These are phyloP conservation scores for Cyberlindnera japonica DNA, from an alignment of 805 yeast species.

Conservation along the genomic window DNA sequence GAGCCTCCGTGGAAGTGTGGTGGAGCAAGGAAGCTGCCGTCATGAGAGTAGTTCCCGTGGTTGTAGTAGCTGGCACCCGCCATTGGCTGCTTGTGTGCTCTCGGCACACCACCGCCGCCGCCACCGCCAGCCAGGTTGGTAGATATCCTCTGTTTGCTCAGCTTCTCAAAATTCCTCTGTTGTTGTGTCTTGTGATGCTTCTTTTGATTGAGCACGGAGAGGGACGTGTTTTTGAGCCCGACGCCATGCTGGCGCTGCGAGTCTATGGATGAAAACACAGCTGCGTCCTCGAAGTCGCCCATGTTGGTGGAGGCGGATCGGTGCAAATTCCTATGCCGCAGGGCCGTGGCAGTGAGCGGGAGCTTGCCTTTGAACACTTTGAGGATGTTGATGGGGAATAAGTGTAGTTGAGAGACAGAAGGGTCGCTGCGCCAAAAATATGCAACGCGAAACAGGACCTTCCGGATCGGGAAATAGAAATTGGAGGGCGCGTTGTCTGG, in stretches of 20 bases:
- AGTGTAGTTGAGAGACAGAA: neutral
- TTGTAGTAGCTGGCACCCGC: neutral
- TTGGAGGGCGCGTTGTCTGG: too few species aligned
- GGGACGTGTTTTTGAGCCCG: slow-evolving; percentile 25
- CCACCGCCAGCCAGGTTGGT: slow-evolving; percentile 1
- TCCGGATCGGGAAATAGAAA: neutral
- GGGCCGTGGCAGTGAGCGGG: neutral
- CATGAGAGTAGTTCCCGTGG: slow-evolving; percentile 1
- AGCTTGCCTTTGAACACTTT: neutral
- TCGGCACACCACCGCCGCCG: too few species aligned
- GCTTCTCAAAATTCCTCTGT: slow-evolving; percentile 26
- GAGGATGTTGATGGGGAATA: neutral
- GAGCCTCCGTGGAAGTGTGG: neutral
- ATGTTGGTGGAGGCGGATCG: slow-evolving; percentile 3
- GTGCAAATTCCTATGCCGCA: neutral
- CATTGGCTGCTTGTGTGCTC: too few species aligned
- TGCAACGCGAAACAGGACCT: slow-evolving; percentile 2
- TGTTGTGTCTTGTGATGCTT: slow-evolving; percentile 24
- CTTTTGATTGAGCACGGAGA: slow-evolving; percentile 21
- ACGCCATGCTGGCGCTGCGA: slow-evolving; percentile 21
- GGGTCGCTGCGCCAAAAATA: neutral
- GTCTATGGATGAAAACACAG: slow-evolving; percentile 14
- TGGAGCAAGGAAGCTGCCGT: neutral
- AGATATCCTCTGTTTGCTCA: slow-evolving; percentile 16
- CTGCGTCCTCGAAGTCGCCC: slow-evolving; percentile 2